phyloP scores from a whole-genome alignment of 768 basidiomycete species.

The Calvatia gigantea region DNA sequence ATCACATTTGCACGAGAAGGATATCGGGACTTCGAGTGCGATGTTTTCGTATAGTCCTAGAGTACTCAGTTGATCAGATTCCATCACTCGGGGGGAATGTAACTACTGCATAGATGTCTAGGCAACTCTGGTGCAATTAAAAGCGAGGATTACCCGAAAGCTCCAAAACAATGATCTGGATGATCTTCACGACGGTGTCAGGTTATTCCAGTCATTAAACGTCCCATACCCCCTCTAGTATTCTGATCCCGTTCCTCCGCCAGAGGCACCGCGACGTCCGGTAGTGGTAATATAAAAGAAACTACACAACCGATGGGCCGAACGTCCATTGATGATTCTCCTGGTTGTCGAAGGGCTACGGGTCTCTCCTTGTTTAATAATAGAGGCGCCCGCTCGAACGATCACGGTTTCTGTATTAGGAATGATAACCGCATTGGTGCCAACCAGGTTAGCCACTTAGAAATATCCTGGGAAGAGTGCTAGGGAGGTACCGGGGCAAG shows the following conservation, averaged over 20 bases:
- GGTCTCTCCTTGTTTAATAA: too few relatives aligned
- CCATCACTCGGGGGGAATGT: too few relatives aligned
- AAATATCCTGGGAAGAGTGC: not conserved
- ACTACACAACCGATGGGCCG: not conserved
- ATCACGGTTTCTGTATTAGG: constrained; percentile 8
- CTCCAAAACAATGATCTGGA: too few relatives aligned
- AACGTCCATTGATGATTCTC: not conserved
- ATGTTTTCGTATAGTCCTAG: constrained; percentile 24
- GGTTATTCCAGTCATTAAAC: too few relatives aligned
- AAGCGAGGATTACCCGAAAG: too few relatives aligned
- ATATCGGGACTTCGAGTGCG: constrained; percentile 43
- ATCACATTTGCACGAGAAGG: constrained; percentile 66
- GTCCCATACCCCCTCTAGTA: not conserved
- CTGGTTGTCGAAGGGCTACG: not conserved
- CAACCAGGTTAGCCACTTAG: not conserved
- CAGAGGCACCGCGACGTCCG: not conserved
- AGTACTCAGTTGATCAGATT: not conserved
- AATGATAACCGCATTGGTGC: constrained; percentile 3
- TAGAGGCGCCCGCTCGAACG: not conserved
- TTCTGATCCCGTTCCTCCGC: not conserved
- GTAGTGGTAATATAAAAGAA: not conserved
- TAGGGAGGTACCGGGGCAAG: not conserved
- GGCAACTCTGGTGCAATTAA: too few relatives aligned
- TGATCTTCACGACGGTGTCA: too few relatives aligned
- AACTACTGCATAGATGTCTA: too few relatives aligned